A percentile compares a stretch with the other conserved stretches of the same genome.
phyloP scores from a whole-genome alignment of 257 asterid genomes.

The Penstemon newberryi region DNA sequence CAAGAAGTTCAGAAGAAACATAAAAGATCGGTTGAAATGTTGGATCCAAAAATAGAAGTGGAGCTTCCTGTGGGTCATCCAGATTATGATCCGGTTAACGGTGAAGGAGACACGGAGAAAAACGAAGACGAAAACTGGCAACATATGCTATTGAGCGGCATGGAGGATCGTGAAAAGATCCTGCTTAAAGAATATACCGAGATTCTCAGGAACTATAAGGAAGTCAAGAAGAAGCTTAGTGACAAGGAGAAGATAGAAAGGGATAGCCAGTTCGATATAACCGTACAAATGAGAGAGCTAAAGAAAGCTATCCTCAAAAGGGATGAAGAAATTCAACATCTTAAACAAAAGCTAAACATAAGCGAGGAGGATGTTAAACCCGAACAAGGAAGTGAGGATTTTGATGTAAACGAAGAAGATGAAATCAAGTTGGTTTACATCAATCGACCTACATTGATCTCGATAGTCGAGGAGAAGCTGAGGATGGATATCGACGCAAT shows the following conservation, averaged over 20 bases:
- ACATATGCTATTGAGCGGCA: conserved; percentile 67
- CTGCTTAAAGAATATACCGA: conserved; percentile 70
- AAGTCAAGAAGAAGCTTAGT: conserved; percentile 61
- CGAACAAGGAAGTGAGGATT: conserved; percentile 32
- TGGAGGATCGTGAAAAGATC: conserved; percentile 74
- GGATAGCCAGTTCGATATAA: conserved; percentile 59
- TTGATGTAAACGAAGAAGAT: conserved; percentile 30
- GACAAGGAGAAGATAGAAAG: conserved; percentile 66
- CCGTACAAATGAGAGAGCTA: conserved; percentile 64
- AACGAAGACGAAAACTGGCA: conserved; percentile 64
- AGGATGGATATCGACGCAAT: conserved; percentile 68
- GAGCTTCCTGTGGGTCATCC: conserved; percentile 19
- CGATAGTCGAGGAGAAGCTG: conserved; percentile 69
- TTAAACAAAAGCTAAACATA: conserved; percentile 42
- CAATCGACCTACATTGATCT: conserved; percentile 36
- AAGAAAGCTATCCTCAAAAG: conserved; percentile 52
- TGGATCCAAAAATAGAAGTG: conserved; percentile 29
- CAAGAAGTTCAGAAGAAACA: conserved; percentile 19
- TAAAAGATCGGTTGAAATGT: conserved; percentile 33
- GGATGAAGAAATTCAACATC: conserved; percentile 68
- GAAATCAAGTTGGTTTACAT: conserved; percentile 33
- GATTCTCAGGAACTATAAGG: conserved; percentile 76
- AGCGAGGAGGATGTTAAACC: conserved; percentile 25
- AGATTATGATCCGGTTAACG: conserved; percentile 18
- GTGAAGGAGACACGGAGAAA: conserved; percentile 26